These are phyloP conservation scores for Aspergillus carbonarius DNA, from an alignment of 2,329 filamentous ascomycete species.

Conservation along the genomic window DNA sequence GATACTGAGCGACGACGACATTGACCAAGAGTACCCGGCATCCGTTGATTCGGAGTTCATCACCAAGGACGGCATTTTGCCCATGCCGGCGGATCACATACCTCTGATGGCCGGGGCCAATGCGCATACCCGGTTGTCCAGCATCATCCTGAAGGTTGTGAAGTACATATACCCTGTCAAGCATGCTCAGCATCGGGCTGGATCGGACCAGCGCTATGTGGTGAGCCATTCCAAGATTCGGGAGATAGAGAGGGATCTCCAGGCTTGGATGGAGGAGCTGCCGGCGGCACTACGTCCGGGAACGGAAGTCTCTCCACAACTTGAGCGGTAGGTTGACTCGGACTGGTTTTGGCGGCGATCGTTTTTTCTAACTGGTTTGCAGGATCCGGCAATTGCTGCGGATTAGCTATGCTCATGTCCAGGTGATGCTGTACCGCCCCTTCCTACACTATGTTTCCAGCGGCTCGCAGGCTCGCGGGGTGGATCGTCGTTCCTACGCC, in stretches of 20 bases:
- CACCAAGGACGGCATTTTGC: constrained; percentile 45
- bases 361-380: neutral
- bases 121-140: constrained; percentile 58
- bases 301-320: constrained; percentile 69
- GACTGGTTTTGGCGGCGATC: neutral
- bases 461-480: constrained; percentile 48
- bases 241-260: constrained; percentile 63
- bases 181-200: constrained; percentile 42
- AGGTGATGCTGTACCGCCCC: constrained; percentile 64
- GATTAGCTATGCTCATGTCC: constrained; percentile 63
- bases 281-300: constrained; percentile 77
- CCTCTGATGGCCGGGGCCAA: constrained; percentile 62
- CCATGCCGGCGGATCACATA: constrained; percentile 56
- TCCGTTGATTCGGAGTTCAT: constrained; percentile 50
- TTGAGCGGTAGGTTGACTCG: constrained; percentile 65
- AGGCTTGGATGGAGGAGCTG: constrained; percentile 64
- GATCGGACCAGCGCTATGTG: constrained; percentile 56
- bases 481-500: constrained; percentile 63
- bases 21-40: constrained; percentile 50
- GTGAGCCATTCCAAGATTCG: constrained; percentile 64
- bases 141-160: constrained; percentile 61
- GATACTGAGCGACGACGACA: constrained; percentile 52
- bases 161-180: constrained; percentile 65
- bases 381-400: constrained; percentile 62
- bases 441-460: constrained; percentile 64